A percentile compares a stretch with the other conserved stretches of the same genome.
These are phyloP conservation scores for Xylaria sp. DNA, from an alignment of 2,329 filamentous ascomycete genomes.

Conservation along the genomic window DNA sequence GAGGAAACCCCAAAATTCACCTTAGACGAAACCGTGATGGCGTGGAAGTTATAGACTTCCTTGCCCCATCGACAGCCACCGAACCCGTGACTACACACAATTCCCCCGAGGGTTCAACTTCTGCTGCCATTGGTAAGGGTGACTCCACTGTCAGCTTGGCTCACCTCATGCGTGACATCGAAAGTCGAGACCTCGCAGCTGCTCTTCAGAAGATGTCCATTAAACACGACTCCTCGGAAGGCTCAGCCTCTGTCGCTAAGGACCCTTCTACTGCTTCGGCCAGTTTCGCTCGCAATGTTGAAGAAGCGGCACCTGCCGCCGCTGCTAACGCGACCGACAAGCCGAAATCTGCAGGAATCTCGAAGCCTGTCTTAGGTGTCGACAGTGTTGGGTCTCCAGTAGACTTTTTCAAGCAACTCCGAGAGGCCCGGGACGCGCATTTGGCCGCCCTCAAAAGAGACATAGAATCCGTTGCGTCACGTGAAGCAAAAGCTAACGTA, in stretches of 20 bases:
- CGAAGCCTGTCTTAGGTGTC: background rate
- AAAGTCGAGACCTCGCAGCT: background rate
- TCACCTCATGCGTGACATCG: constrained; percentile 28
- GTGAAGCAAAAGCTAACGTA: background rate
- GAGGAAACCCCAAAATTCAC: constrained; percentile 46
- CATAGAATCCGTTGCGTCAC: background rate
- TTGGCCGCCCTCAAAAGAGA: background rate
- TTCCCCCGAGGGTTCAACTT: constrained; percentile 21
- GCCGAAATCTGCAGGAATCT: background rate
- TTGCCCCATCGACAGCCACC: constrained; percentile 29
- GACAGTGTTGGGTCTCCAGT: background rate
- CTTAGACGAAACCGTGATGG: constrained; percentile 43
- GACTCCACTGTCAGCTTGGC: constrained; percentile 32
- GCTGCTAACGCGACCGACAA: background rate
- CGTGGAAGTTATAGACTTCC: constrained; percentile 47
- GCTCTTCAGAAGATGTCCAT: background rate
- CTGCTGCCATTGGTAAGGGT: constrained; percentile 33
- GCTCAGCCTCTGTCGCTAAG: background rate
- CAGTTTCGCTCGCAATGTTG: background rate
- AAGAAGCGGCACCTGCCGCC: constrained; percentile 15
- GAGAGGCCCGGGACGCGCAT: background rate
- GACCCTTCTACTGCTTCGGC: background rate
- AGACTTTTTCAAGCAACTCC: background rate
- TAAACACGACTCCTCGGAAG: too few relatives aligned
- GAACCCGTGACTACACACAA: constrained; percentile 38